These are phyloP conservation scores for Kwoniella europaea DNA, from an alignment of 768 basidiomycete species.

Conservation along the genomic window DNA sequence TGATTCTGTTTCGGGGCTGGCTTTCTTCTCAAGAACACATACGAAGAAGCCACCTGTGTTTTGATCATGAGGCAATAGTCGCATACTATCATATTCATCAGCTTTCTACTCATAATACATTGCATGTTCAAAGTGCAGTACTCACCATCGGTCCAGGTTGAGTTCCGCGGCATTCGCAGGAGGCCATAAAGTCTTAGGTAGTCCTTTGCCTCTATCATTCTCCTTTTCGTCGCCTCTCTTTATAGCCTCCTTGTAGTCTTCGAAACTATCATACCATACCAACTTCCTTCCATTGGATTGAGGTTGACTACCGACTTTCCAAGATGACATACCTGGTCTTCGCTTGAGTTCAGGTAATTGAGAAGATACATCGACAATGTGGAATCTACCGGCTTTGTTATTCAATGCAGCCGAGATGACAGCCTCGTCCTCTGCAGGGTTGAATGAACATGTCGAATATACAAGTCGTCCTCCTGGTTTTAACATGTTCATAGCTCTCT, in stretches of 20 bases:
- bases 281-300: slow-evolving; percentile 23
- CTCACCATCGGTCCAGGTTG: slow-evolving; percentile 74
- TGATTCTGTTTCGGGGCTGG: slow-evolving; percentile 1
- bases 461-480: slow-evolving; percentile 86
- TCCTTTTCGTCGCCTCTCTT: slow-evolving; percentile 65
- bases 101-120: slow-evolving; percentile 19
- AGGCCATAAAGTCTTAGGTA: slow-evolving; percentile 74
- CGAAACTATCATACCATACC: slow-evolving; percentile 61
- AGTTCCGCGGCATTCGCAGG: slow-evolving; percentile 67
- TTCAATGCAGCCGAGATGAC: slow-evolving; percentile 85
- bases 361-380: slow-evolving; percentile 77
- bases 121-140: background rate
- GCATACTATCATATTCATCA: slow-evolving; percentile 64
- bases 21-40: slow-evolving; percentile 69
- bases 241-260: slow-evolving; percentile 64
- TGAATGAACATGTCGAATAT: slow-evolving; percentile 96
- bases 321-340: slow-evolving; percentile 73
- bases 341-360: slow-evolving; percentile 73
- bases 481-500: slow-evolving; percentile 89
- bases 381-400: slow-evolving; percentile 67
- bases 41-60: slow-evolving; percentile 98
- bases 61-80: slow-evolving; percentile 93
- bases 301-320: slow-evolving; percentile 69
- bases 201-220: slow-evolving; percentile 61
- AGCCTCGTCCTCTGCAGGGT: slow-evolving; percentile 96